Base-by-base conservation (phyloP, 2,329 filamentous ascomycete species). In the Colletotrichum australisinense region DNA sequence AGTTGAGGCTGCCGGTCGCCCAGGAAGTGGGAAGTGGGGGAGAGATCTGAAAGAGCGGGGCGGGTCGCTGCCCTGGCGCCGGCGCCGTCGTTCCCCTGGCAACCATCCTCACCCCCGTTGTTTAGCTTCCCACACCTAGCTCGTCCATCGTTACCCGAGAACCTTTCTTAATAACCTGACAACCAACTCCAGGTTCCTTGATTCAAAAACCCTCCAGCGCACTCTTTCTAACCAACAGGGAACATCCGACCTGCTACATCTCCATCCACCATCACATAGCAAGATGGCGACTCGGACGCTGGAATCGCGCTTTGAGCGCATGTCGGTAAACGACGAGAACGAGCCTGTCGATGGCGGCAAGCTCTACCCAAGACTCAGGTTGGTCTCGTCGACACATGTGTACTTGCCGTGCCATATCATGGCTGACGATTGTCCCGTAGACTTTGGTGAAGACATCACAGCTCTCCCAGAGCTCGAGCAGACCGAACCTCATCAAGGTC, bases 311-410 rank as follows among this genome's bases (percentile, higher is more conserved):
- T 94, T 98, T 80, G 95, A 98, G 91, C 93, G 92, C 83, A 90
- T 98, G 85, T 93, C 94, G 24, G 94, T 98, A 75, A 93, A 94
- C 78, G 95, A 98, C 80, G 95, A 98, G 84, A 97, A 96, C 80
- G 93, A 94, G 72, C 84, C 86, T 38, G 85, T 85, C 67, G 87
- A 90, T 75, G 86, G 84, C 75, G 84, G 84, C 69, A 88, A 88
- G 75, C 76, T 81, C 30, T 92, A 93, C 81, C 90, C 77, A 97
- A 97, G 84, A 83, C 90, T 74, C 97, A 97, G 91, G 95, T 96
- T 86, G 70, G 80, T 65, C 26, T 59, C 58, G 55, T 35, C 42
- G 32, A 24, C 11, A 11, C 12, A 16, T n/a, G 12, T 7, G 3
- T 4, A 14, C 4, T 35, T 28, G 28, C 49, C 22, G 22, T 52